A percentile compares a stretch with the other conserved stretches of the same genome.
These are phyloP conservation scores for Pseudogymnoascus destructans DNA, from an alignment of 2,329 filamentous ascomycete species.

Conservation along the genomic window DNA sequence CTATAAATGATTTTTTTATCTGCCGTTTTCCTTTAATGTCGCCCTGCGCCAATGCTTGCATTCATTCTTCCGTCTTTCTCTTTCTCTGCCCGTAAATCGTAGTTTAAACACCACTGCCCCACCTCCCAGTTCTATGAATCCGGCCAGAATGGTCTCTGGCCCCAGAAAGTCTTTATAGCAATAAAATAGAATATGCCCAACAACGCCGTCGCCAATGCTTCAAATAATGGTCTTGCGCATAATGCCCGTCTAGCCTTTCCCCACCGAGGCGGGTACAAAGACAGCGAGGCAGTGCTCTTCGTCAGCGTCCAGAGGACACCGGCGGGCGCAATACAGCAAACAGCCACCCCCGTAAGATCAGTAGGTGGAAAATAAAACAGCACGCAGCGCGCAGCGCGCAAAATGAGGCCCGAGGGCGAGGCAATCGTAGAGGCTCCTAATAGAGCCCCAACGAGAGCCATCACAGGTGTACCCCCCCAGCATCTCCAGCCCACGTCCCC, in stretches of 20 bases:
- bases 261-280: not conserved
- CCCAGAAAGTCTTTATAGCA: not conserved
- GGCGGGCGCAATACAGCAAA: not conserved
- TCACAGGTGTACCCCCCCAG: slow-evolving; percentile 2
- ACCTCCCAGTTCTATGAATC: not conserved
- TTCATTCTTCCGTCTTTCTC: not conserved
- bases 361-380: not conserved
- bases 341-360: not conserved
- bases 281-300: not conserved
- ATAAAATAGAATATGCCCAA: not conserved
- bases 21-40: not conserved
- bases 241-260: not conserved
- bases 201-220: slow-evolving; percentile 1
- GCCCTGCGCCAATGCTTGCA: not conserved
- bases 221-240: not conserved
- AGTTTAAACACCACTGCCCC: not conserved
- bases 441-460: slow-evolving; percentile 12
- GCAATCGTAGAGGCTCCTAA: not conserved
- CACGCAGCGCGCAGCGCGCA: not conserved
- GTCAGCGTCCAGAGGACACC: not conserved
- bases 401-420: not conserved
- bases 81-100: not conserved
- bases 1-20: slow-evolving; percentile 4
- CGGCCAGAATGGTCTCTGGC: not conserved
- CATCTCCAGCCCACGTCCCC: not conserved